Conservation (phyloP, 1,284 basidiomycete species). For the Schizopora paradoxa region DNA sequence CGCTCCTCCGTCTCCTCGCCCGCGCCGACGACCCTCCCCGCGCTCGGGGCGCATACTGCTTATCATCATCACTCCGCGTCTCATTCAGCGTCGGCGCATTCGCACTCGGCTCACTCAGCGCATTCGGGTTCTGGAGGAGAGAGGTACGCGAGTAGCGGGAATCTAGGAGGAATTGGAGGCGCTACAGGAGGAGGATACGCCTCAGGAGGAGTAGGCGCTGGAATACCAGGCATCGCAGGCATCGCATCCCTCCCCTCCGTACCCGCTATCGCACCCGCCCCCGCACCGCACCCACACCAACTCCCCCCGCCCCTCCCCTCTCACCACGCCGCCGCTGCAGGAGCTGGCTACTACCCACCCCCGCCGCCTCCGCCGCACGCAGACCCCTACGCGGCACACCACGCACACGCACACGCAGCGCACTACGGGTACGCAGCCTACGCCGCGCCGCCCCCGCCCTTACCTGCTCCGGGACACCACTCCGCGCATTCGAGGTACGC, state of each 20-base stretch:
- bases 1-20: conserved; percentile 55
- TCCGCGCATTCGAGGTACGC: too few relatives aligned
- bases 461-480: too few relatives aligned
- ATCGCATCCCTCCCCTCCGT: conserved; percentile 24
- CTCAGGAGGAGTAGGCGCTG: too few relatives aligned
- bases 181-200: too few relatives aligned
- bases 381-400: conserved; percentile 18
- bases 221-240: too few relatives aligned
- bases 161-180: too few relatives aligned
- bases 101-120: neutral
- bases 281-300: conserved; percentile 14
- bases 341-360: conserved; percentile 23
- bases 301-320: conserved; percentile 21
- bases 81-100: conserved; percentile 4
- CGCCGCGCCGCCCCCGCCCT: too few relatives aligned
- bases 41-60: conserved; percentile 21
- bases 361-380: conserved; percentile 29
- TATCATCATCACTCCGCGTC: neutral
- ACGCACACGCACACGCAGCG: conserved; percentile 34
- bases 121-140: too few relatives aligned
- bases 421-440: too few relatives aligned
- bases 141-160: too few relatives aligned
- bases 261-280: conserved; percentile 21
- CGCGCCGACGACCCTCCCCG: conserved; percentile 36
- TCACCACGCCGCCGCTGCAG: conserved; percentile 22